These are phyloP conservation scores for Achaetomium macrosporum DNA, from an alignment of 2,329 filamentous ascomycete genomes.

Conservation along the genomic window DNA sequence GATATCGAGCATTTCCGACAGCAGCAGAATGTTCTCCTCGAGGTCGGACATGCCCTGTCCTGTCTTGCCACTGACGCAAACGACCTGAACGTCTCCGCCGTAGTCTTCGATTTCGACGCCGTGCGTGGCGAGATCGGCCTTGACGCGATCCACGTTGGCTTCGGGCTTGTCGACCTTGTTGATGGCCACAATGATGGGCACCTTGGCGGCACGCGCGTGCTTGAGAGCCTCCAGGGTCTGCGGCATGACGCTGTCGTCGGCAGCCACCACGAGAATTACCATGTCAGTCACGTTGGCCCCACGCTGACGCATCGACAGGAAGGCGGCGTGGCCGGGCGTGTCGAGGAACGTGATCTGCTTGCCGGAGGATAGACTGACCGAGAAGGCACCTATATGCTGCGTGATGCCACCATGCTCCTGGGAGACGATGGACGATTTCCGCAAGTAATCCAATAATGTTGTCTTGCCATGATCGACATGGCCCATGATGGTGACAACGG, in stretches of 20 bases:
- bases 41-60: conserved; percentile 86
- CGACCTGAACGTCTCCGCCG: conserved; percentile 88
- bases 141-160: conserved; percentile 74
- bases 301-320: conserved; percentile 90
- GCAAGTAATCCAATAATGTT: conserved; percentile 86
- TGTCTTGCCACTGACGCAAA: conserved; percentile 88
- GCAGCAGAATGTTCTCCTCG: conserved; percentile 80
- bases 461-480: conserved; percentile 99
- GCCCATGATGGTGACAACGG: conserved; percentile 98
- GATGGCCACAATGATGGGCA: conserved; percentile 95
- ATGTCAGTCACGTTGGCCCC: conserved; percentile 97
- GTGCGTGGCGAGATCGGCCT: conserved; percentile 75
- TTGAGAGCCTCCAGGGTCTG: conserved; percentile 96
- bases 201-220: conserved; percentile 78
- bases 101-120: conserved; percentile 91
- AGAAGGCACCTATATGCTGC: conserved; percentile 97
- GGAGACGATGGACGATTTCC: conserved; percentile 86
- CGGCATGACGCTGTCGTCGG: conserved; percentile 95
- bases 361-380: conserved; percentile 77
- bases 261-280: conserved; percentile 89
- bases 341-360: conserved; percentile 95
- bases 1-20: conserved; percentile 86
- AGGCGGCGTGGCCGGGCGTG: conserved; percentile 92
- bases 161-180: conserved; percentile 94
- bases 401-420: conserved; percentile 95